Evolutionary conservation across 1,139 yeast species (phyloP), one percentile per base, ranked within the genome.

Genomic region (Ogataea hybrid): DNA sequence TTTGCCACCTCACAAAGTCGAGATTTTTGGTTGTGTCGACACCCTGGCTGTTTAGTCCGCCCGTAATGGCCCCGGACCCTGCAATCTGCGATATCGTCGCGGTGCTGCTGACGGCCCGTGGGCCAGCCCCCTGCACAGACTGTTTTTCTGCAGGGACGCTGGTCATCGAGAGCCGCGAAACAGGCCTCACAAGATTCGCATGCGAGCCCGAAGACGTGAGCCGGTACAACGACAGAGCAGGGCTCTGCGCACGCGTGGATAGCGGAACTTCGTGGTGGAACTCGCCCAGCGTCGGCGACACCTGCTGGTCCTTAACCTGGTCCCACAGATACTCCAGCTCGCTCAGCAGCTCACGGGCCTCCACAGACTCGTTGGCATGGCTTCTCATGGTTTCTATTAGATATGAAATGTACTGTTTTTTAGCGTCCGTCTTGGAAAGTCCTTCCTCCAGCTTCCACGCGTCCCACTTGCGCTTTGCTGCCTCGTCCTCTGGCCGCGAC

Each of bases 401-500:
- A 52, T 70, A 78, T 23, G 81, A 71, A 29, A 85, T 81, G 60
- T 87, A 87, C 38, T 74, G 66, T 38, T 84, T 70, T 59, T 87
- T 85, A 2, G 95, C 95, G 53, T 84, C 89, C 0, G 84, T 77
- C 51, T 73, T 75, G n/a, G 77, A 61, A 22, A 84, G 57, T 0
- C 95, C 95, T 52, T 80, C 79, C 57, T 84, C 88, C 18, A 75
- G 64, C 53, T 82, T 79, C 95, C 96, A 87, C 0, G 95, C 88
- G 54, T 84, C 92, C 87, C 90, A 84, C 60, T 86, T 85, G 57
- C 79, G 75, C 54, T 77, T 75, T 7, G 84, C 84, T 3, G 82
- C 83, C 53, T 76, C 81, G 54, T 79, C 86, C 51, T 80, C 87
- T 6, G 75, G 69, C 0, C 78, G 63, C 38, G 64, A 66, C 6